A percentile compares a stretch with the other conserved stretches of the same genome.
Evolutionary conservation across 1,284 basidiomycete genomes (phyloP).

Genomic region (Ganoderma boninense): DNA sequence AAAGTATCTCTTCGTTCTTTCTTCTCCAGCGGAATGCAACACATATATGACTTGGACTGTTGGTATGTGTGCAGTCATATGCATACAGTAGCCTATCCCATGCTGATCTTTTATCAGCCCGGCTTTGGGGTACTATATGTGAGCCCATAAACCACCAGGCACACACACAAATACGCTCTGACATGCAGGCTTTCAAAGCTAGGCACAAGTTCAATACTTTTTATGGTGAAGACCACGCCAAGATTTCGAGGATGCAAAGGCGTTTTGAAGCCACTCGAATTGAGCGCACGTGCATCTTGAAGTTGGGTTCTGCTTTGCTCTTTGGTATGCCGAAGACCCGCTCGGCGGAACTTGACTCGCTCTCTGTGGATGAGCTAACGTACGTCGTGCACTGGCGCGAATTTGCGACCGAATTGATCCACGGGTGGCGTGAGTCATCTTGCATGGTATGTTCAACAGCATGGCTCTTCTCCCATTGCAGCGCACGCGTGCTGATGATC

Average conservation of each 20-base stretch:
- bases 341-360: constrained; percentile 27
- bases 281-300: constrained; percentile 12
- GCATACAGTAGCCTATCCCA: not conserved
- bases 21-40: constrained; percentile 14
- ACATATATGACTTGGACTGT: constrained; percentile 32
- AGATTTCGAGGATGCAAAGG: constrained; percentile 35
- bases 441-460: constrained; percentile 21
- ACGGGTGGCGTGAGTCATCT: constrained; percentile 32
- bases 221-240: constrained; percentile 40
- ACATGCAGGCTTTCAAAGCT: constrained; percentile 17
- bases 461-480: not conserved
- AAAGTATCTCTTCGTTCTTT: not conserved
- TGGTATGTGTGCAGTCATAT: constrained; percentile 24
- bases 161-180: not conserved
- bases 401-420: constrained; percentile 24
- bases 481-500: not conserved
- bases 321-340: constrained; percentile 31
- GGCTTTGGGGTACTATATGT: constrained; percentile 33
- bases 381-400: constrained; percentile 39
- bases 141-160: not conserved
- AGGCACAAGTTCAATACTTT: constrained; percentile 35
- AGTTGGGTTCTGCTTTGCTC: constrained; percentile 25
- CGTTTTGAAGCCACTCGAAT: constrained; percentile 20
- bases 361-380: constrained; percentile 36
- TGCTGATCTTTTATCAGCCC: constrained; percentile 21